Conservation (phyloP, 208 protist genomes). For the Leptomonas seymouri region DNA sequence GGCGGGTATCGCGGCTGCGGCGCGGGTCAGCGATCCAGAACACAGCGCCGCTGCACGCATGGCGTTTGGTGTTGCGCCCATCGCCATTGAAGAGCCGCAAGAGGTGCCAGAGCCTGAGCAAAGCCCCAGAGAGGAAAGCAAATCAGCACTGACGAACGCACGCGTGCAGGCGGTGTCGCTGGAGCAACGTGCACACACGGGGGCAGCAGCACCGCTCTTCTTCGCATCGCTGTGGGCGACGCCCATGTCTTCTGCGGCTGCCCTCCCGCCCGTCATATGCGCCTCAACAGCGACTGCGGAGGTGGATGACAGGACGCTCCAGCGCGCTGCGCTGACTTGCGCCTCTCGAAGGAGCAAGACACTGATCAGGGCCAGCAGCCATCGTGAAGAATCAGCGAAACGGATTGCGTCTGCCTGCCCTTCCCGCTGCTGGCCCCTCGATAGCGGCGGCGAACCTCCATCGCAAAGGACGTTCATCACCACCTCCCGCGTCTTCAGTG, state of each 20-base stretch:
- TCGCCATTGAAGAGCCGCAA: neutral
- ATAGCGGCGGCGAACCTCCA: too few species aligned
- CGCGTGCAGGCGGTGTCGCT: neutral
- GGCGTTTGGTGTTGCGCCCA: too few species aligned
- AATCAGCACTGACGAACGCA: conserved; percentile 14
- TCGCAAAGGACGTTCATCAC: neutral
- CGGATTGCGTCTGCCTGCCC: neutral
- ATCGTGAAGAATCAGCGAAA: neutral
- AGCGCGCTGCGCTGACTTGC: conserved; percentile 26
- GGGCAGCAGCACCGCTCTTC: neutral
- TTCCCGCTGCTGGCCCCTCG: neutral
- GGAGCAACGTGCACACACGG: neutral
- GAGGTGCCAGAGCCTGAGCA: neutral
- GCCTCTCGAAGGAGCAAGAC: conserved; percentile 34
- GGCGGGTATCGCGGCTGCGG: neutral
- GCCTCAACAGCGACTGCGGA: neutral
- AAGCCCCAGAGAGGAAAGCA: conserved; percentile 20
- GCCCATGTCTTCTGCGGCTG: neutral
- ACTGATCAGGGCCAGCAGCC: conserved; percentile 20
- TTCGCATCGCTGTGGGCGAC: neutral
- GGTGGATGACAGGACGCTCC: conserved; percentile 5
- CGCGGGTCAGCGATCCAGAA: too few species aligned
- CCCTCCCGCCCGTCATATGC: too few species aligned
- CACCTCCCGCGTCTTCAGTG: conserved; percentile 2
- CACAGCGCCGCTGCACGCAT: too few species aligned